Base-by-base conservation (phyloP, 768 basidiomycete species). In the Crassisporium funariophilum region DNA sequence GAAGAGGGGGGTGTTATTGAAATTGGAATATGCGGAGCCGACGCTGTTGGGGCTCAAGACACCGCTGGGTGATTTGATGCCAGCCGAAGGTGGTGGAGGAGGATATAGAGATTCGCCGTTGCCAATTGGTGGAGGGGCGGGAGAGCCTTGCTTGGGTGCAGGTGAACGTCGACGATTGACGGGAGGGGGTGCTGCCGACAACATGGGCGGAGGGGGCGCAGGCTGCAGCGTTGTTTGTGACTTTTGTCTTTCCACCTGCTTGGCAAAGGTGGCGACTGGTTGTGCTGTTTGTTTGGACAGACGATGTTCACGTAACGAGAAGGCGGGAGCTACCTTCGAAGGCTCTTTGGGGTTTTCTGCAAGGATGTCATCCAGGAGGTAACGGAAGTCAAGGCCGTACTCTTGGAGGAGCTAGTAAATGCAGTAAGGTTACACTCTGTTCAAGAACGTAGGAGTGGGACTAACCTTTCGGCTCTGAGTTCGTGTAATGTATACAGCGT, bases 371-470 rank as follows among this genome's bases (percentile, higher is more conserved):
- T 91, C 84, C n/a, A 98, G 74, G n/a, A 95, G 74, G 70, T 87
- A 93, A 17, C 88, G 86, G 64, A 98, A 97, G 69, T 97, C 95
- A 25, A 98, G 82, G 2, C 95, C 95, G 59, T 86, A 92, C 58
- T 98, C 95, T 70, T 92, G 86, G 5, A 98, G 74, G 12, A 95
- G 79, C 88, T 92, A 53, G 12, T 16, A 35, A 23, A 33, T 46
- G 40, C 13, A 31, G 29, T 20, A 44, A 21, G 16, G 16, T 35
- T 24, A 13, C 25, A 17, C 24, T 11, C 13, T 2, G n/a, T 3
- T 22, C 2, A 35, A 27, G 16, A 22, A 36, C 12, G 41, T n/a
- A 38, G 17, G 39, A 44, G 22, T 50, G 35, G 13, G 15, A 20
- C 8, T 35, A n/a, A 9, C 94, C 79, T 91, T 93, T 58, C 80